These are phyloP conservation scores for Ceratobasidium sp. DNA, from an alignment of 1,284 basidiomycete species.

Conservation along the genomic window DNA sequence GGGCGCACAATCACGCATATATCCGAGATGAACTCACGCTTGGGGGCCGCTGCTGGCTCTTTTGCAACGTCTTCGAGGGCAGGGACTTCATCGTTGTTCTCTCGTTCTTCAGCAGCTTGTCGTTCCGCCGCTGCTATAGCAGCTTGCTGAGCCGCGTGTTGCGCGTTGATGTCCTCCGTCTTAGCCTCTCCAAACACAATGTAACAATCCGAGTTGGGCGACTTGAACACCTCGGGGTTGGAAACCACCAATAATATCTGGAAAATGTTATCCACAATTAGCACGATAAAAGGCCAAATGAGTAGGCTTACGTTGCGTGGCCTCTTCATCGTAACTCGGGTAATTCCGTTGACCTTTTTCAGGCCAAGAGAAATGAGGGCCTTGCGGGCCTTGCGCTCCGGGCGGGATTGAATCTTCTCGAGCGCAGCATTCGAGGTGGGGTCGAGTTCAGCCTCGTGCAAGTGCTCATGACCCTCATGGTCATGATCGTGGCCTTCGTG, in stretches of 20 bases:
- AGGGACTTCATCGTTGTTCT: constrained; percentile 49
- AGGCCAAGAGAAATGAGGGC: constrained; percentile 85
- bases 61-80: constrained; percentile 71
- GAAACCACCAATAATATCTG: constrained; percentile 92
- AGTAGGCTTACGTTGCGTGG: constrained; percentile 82
- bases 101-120: constrained; percentile 40
- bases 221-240: constrained; percentile 97
- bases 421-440: constrained; percentile 83
- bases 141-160: constrained; percentile 73
- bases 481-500: constrained; percentile 71
- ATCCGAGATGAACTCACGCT: neutral
- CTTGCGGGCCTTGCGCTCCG: constrained; percentile 91
- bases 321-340: constrained; percentile 91
- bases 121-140: constrained; percentile 47
- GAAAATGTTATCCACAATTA: neutral
- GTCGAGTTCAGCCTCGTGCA: constrained; percentile 61
- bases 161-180: constrained; percentile 92
- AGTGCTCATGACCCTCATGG: constrained; percentile 62
- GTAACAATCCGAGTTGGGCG: constrained; percentile 95
- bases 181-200: constrained; percentile 99
- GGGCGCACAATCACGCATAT: neutral
- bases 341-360: constrained; percentile 92
- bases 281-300: neutral
- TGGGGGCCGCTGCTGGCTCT: constrained; percentile 77
- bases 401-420: constrained; percentile 91